These are phyloP conservation scores for Aspergillus egyptiacus DNA, from an alignment of 495 filamentous ascomycete species.

Conservation along the genomic window DNA sequence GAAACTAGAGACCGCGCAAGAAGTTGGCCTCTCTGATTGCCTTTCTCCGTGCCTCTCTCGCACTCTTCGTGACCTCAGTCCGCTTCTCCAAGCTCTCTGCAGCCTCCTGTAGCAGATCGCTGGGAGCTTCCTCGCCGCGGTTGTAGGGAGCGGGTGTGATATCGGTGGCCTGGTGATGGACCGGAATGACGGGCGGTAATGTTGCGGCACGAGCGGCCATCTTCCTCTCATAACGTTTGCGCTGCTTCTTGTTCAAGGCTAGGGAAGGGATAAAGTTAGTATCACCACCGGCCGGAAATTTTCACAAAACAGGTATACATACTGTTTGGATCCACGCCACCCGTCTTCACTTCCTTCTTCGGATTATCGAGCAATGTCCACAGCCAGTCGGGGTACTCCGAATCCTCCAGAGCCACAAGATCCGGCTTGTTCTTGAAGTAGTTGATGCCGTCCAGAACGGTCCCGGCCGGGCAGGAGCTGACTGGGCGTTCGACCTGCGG, in stretches of 20 bases:
- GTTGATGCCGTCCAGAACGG: constrained; percentile 70
- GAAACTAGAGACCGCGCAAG: constrained; percentile 65
- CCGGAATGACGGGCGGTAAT: constrained; percentile 66
- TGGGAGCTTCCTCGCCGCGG: constrained; percentile 20
- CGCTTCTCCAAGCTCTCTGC: constrained; percentile 36
- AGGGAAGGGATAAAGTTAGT: constrained; percentile 7
- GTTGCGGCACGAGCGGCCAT: constrained; percentile 59
- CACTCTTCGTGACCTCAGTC: constrained; percentile 48
- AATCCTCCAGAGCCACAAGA: constrained; percentile 67
- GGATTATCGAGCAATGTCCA: constrained; percentile 66
- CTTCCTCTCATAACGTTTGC: constrained; percentile 56
- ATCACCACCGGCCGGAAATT: not conserved
- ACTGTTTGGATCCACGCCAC: constrained; percentile 53
- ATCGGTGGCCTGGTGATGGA: constrained; percentile 81
- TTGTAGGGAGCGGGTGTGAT: constrained; percentile 54
- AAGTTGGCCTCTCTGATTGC: constrained; percentile 92
- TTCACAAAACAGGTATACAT: constrained; percentile 29
- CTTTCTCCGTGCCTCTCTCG: constrained; percentile 63
- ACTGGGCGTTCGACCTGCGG: constrained; percentile 22
- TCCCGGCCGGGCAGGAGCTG: constrained; percentile 62
- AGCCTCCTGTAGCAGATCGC: constrained; percentile 27
- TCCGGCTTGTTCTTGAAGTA: constrained; percentile 78
- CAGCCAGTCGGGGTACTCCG: constrained; percentile 87
- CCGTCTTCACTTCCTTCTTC: constrained; percentile 35
- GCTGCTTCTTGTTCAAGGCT: constrained; percentile 54